phyloP scores from a whole-genome alignment of 108 stramenopile genomes.

The Phaeodactylum tricornutum region DNA sequence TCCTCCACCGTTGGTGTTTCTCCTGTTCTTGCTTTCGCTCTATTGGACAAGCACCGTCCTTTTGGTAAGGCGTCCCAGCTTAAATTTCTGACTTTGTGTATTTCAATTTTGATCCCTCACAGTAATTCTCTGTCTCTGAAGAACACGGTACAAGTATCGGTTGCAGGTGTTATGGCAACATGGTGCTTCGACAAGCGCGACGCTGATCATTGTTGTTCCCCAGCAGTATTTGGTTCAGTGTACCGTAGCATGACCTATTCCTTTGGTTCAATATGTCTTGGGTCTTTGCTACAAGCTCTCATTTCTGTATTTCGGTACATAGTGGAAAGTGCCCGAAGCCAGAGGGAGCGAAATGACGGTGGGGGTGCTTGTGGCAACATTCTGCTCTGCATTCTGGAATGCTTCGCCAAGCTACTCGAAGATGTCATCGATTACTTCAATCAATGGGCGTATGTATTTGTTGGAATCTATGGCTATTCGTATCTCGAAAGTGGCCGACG shows the following conservation, averaged over 20 bases:
- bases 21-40: slow-evolving; percentile 40
- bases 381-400: slow-evolving; percentile 24
- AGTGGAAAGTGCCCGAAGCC: slow-evolving; percentile 25
- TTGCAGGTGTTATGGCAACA: slow-evolving; percentile 69
- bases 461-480: slow-evolving; percentile 68
- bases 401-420: slow-evolving; percentile 26
- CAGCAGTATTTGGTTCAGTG: slow-evolving; percentile 30
- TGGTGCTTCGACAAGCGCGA: slow-evolving; percentile 67
- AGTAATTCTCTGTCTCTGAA: background rate
- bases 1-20: slow-evolving; percentile 3
- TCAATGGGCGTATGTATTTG: slow-evolving; percentile 61
- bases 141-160: slow-evolving; percentile 53
- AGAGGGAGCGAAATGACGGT: slow-evolving; percentile 8
- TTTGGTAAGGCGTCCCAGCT: slow-evolving; percentile 30
- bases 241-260: slow-evolving; percentile 31
- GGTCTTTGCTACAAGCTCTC: slow-evolving; percentile 49
- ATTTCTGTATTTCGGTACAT: slow-evolving; percentile 28
- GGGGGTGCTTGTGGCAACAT: slow-evolving; percentile 13
- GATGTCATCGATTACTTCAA: slow-evolving; percentile 59
- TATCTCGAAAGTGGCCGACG: slow-evolving; percentile 55
- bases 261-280: slow-evolving; percentile 78
- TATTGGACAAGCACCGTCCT: slow-evolving; percentile 61
- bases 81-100: too few species aligned
- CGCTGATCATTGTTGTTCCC: slow-evolving; percentile 31
- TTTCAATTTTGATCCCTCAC: background rate